A percentile compares a stretch with the other conserved stretches of the same genome.
Evolutionary conservation across 495 filamentous ascomycete genomes (phyloP).

Genomic region (Acidomyces sp.): DNA sequence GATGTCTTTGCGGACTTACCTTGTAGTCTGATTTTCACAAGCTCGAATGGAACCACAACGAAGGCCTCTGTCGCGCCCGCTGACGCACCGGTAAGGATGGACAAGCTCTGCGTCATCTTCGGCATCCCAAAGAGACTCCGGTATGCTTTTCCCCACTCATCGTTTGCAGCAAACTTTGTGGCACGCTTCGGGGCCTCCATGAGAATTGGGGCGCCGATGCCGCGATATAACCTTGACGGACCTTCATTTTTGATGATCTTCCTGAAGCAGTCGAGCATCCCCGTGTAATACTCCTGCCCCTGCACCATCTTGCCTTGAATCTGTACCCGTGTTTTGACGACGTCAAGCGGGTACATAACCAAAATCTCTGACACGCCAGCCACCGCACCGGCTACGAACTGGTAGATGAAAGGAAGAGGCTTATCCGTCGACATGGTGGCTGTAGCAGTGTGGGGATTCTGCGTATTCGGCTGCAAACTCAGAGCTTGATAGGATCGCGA

Average conservation of each 20-base stretch:
- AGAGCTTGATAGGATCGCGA: too few relatives aligned
- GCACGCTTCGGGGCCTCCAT: constrained; percentile 99
- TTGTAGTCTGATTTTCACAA: constrained; percentile 92
- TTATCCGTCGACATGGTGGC: constrained; percentile 51
- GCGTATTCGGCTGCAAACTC: too few relatives aligned
- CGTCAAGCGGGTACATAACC: constrained; percentile 88
- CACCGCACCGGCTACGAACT: constrained; percentile 75
- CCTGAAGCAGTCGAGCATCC: constrained; percentile 93
- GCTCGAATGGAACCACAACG: constrained; percentile 87
- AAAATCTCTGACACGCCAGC: constrained; percentile 71
- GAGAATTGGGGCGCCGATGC: constrained; percentile 87
- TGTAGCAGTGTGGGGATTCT: background rate
- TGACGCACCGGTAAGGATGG: constrained; percentile 81
- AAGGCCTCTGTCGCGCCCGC: constrained; percentile 94
- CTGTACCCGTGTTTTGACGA: constrained; percentile 97
- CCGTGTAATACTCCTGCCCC: constrained; percentile 74
- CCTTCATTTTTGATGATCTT: constrained; percentile 95
- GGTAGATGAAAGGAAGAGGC: constrained; percentile 72
- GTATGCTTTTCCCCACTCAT: constrained; percentile 92
- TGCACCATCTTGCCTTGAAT: constrained; percentile 57
- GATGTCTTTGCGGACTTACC: constrained; percentile 1
- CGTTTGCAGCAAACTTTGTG: constrained; percentile 97
- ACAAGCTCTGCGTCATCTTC: constrained; percentile 82
- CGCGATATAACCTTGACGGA: constrained; percentile 80
- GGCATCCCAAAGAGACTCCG: constrained; percentile 63